Evolutionary conservation across 257 asterid species (phyloP).

Genomic region (Fraxinus cuspidata): DNA sequence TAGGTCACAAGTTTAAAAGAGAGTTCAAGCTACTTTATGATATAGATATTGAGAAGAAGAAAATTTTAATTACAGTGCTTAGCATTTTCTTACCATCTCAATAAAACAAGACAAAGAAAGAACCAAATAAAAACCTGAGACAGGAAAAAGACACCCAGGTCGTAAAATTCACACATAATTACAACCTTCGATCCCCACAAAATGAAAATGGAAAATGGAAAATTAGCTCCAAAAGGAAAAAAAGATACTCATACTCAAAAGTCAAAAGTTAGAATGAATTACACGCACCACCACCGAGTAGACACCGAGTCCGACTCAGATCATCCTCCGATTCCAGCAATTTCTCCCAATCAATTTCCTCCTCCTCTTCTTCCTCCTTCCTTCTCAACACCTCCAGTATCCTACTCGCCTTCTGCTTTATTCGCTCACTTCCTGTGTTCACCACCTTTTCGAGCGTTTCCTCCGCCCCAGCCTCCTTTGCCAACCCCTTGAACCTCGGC

Average conservation of each 20-base stretch:
- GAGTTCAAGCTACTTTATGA: no score
- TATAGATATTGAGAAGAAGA: no score
- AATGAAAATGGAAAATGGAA: neutral
- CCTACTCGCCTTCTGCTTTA: slow-evolving; percentile 51
- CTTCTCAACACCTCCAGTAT: slow-evolving; percentile 66
- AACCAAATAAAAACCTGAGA: slow-evolving; percentile 1
- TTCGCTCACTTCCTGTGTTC: slow-evolving; percentile 46
- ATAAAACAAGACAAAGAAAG: neutral
- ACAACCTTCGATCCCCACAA: neutral
- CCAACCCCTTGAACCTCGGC: slow-evolving; percentile 82
- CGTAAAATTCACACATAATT: neutral
- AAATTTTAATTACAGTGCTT: neutral
- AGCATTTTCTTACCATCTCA: neutral
- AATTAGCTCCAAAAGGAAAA: neutral
- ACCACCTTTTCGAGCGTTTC: slow-evolving; percentile 53
- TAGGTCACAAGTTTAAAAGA: no score
- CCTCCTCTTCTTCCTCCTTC: slow-evolving; percentile 71
- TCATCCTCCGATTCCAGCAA: slow-evolving; percentile 65
- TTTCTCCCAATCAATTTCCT: slow-evolving; percentile 85
- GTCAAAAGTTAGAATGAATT: slow-evolving; percentile 22
- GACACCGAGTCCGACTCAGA: slow-evolving; percentile 35
- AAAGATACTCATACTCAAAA: neutral
- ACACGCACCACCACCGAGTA: slow-evolving; percentile 8
- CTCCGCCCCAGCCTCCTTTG: slow-evolving; percentile 88
- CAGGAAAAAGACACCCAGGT: neutral